phyloP scores from a whole-genome alignment of 2,329 filamentous ascomycete genomes.

The Fonsecaea multimorphosa region DNA sequence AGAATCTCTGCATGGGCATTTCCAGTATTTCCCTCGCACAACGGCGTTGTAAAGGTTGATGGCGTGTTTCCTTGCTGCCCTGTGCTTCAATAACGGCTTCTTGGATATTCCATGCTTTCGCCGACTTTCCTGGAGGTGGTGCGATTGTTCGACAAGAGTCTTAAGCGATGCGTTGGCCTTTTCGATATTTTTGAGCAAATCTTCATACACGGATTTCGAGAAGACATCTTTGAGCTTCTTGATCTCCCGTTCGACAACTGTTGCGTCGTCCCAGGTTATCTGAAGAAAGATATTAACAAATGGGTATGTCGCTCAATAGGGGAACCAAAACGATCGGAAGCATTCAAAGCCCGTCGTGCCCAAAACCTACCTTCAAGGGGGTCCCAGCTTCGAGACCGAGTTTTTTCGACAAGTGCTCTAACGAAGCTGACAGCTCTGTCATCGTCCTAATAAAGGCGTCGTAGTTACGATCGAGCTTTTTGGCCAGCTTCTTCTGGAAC shows the following conservation, averaged over 20 bases:
- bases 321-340: no score
- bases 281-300: background rate
- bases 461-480: constrained; percentile 28
- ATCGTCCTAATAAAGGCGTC: constrained; percentile 33
- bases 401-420: constrained; percentile 7
- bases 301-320: background rate
- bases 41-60: constrained; percentile 23
- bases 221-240: constrained; percentile 23
- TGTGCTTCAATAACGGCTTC: constrained; percentile 9
- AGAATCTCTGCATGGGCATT: constrained; percentile 20
- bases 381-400: constrained; percentile 4
- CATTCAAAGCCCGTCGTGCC: no score
- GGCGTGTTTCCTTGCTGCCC: constrained; percentile 12
- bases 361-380: constrained; percentile 10
- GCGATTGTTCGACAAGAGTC: constrained; percentile 30
- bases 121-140: constrained; percentile 22
- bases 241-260: constrained; percentile 14
- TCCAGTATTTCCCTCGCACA: constrained; percentile 23
- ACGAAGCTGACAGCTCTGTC: constrained; percentile 23
- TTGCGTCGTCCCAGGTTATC: constrained; percentile 8
- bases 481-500: constrained; percentile 26
- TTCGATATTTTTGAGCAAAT: constrained; percentile 33
- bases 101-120: constrained; percentile 8
- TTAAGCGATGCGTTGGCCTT: constrained; percentile 32
- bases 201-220: constrained; percentile 31